These are phyloP conservation scores for Neurospora sp. DNA, from an alignment of 495 filamentous ascomycete species.

Conservation along the genomic window DNA sequence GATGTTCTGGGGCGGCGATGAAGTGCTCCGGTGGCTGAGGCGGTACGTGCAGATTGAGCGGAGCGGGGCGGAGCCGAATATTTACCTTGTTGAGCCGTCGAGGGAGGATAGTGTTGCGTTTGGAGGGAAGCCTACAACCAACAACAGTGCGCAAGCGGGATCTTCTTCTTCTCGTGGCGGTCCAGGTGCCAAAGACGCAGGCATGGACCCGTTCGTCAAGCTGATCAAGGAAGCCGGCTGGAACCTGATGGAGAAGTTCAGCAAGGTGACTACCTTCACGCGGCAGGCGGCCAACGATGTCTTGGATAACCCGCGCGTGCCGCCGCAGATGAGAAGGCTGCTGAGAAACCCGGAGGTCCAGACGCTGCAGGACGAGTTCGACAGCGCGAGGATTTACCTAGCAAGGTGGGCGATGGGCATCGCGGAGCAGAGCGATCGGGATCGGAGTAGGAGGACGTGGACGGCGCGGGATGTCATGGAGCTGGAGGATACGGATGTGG, in stretches of 20 bases:
- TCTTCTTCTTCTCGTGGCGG: conserved; percentile 8
- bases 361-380: conserved; percentile 91
- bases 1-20: conserved; percentile 96
- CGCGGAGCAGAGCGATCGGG: conserved; percentile 86
- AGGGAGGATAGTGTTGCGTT: conserved; percentile 77
- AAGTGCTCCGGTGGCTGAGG: conserved; percentile 84
- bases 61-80: conserved; percentile 71
- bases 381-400: conserved; percentile 86
- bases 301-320: conserved; percentile 77
- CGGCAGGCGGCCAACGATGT: conserved; percentile 84
- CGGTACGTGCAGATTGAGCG: conserved; percentile 74
- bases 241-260: conserved; percentile 90
- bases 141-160: background rate
- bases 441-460: conserved; percentile 78
- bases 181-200: conserved; percentile 40
- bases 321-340: conserved; percentile 74
- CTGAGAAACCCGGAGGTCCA: conserved; percentile 92
- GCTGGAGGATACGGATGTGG: conserved; percentile 86
- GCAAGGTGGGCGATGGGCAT: conserved; percentile 98
- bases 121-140: conserved; percentile 45
- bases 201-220: conserved; percentile 94
- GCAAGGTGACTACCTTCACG: conserved; percentile 93
- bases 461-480: conserved; percentile 87
- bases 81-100: conserved; percentile 83
- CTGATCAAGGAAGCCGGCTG: conserved; percentile 91